Evolutionary conservation across 768 basidiomycete genomes (phyloP).

Genomic region (Peribolospora baueri): DNA sequence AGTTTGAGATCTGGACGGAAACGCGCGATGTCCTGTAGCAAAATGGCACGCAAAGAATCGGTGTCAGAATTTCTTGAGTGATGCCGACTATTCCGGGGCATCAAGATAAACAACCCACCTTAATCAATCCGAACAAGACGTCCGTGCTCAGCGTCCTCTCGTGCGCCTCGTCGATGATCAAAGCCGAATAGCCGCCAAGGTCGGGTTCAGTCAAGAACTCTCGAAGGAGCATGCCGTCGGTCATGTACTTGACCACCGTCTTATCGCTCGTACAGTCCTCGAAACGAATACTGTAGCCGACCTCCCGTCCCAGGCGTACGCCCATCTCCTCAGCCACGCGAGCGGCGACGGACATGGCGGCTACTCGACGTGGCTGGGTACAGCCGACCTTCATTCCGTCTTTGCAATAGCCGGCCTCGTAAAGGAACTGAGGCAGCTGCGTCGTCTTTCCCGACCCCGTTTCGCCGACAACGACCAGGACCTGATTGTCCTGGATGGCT

Average conservation of each 20-base stretch:
- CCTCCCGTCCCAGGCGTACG: constrained; percentile 84
- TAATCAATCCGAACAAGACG: constrained; percentile 91
- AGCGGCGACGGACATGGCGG: constrained; percentile 96
- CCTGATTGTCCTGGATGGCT: constrained; percentile 73
- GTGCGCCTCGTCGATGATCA: constrained; percentile 97
- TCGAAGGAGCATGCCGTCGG: constrained; percentile 90
- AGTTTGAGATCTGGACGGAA: constrained; percentile 83
- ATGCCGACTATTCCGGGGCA: neutral
- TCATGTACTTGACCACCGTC: constrained; percentile 95
- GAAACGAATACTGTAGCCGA: constrained; percentile 98
- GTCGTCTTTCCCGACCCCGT: constrained; percentile 98
- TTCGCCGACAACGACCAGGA: constrained; percentile 91
- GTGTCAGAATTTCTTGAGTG: constrained; percentile 5
- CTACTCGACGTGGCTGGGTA: constrained; percentile 93
- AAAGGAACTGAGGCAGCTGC: constrained; percentile 89
- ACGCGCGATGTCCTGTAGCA: constrained; percentile 64
- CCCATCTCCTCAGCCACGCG: constrained; percentile 99
- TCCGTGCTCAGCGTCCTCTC: constrained; percentile 94
- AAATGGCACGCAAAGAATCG: constrained; percentile 16
- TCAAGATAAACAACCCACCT: constrained; percentile 37
- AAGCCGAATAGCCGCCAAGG: constrained; percentile 72
- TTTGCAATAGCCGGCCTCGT: constrained; percentile 85
- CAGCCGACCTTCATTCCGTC: constrained; percentile 76
- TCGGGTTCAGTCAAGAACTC: constrained; percentile 96
- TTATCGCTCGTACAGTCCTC: constrained; percentile 99